These are phyloP conservation scores for Neohortaea acidophila DNA, from an alignment of 495 filamentous ascomycete species.

Conservation along the genomic window DNA sequence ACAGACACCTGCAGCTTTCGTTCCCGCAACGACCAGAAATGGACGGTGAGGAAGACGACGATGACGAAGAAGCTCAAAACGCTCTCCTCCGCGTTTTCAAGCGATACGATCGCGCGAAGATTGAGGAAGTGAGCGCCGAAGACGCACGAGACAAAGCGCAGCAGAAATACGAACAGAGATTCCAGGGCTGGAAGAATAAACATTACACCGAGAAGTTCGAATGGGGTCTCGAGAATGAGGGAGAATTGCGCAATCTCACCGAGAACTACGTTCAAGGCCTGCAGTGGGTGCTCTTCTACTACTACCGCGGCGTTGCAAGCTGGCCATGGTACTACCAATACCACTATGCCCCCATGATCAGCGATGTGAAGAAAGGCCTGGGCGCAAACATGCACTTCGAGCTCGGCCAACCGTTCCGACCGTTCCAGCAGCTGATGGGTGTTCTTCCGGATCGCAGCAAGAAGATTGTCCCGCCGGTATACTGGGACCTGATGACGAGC, in stretches of 20 bases:
- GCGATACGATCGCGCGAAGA: slow-evolving; percentile 76
- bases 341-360: slow-evolving; percentile 96
- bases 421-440: slow-evolving; percentile 95
- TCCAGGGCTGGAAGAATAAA: slow-evolving; percentile 78
- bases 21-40: slow-evolving; percentile 43
- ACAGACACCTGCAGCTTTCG: slow-evolving; percentile 62
- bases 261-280: slow-evolving; percentile 97
- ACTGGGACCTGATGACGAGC: slow-evolving; percentile 85
- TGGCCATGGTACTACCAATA: slow-evolving; percentile 98
- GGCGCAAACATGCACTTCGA: slow-evolving; percentile 80
- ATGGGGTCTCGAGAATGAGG: slow-evolving; percentile 72
- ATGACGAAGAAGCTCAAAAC: slow-evolving; percentile 73
- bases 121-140: slow-evolving; percentile 63
- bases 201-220: slow-evolving; percentile 85
- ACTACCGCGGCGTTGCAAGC: slow-evolving; percentile 89
- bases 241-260: slow-evolving; percentile 64
- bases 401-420: slow-evolving; percentile 83
- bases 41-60: slow-evolving; percentile 43
- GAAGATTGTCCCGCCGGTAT: slow-evolving; percentile 76
- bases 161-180: slow-evolving; percentile 71
- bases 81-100: slow-evolving; percentile 72
- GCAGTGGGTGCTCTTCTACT: slow-evolving; percentile 97
- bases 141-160: slow-evolving; percentile 64
- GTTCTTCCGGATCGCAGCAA: slow-evolving; percentile 95
- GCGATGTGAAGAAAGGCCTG: slow-evolving; percentile 82